phyloP scores from a whole-genome alignment of 1,139 yeast species.

The Blastobotrys aristatus region DNA sequence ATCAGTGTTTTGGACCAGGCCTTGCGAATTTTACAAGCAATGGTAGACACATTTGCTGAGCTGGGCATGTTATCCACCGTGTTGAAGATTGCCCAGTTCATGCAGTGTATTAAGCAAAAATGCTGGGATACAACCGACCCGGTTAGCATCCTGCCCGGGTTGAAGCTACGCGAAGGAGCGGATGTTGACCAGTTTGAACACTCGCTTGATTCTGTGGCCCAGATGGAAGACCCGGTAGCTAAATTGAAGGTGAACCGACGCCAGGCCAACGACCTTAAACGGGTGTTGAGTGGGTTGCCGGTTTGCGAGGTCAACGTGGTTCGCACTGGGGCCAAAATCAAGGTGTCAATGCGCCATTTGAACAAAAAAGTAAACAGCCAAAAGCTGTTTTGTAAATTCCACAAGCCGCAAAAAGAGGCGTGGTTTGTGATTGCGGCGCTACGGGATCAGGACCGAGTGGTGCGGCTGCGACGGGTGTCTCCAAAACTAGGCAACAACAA shows the following conservation, averaged over 20 bases:
- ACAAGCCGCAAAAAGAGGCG: slow-evolving; percentile 86
- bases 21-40: slow-evolving; percentile 88
- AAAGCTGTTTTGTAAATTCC: slow-evolving; percentile 70
- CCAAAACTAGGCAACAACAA: slow-evolving; percentile 1
- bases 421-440: slow-evolving; percentile 78
- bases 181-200: slow-evolving; percentile 28
- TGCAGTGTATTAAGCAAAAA: slow-evolving; percentile 89
- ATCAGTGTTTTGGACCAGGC: slow-evolving; percentile 91
- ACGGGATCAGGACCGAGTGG: slow-evolving; percentile 16
- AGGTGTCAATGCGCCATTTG: slow-evolving; percentile 48
- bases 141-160: slow-evolving; percentile 66
- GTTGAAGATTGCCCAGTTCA: slow-evolving; percentile 54
- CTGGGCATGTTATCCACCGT: slow-evolving; percentile 65
- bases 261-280: slow-evolving; percentile 33
- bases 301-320: slow-evolving; percentile 38
- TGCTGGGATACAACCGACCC: slow-evolving; percentile 81
- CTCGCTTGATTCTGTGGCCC: slow-evolving; percentile 14
- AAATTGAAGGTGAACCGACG: slow-evolving; percentile 36
- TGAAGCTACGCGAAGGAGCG: slow-evolving; percentile 28
- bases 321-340: slow-evolving; percentile 34
- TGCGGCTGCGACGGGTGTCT: slow-evolving; percentile 10
- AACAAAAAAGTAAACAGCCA: slow-evolving; percentile 42
- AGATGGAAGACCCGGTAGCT: slow-evolving; percentile 13
- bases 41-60: slow-evolving; percentile 85
- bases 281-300: slow-evolving; percentile 47